Base-by-base conservation (phyloP, 2,329 filamentous ascomycete species). In the Aspergillus alliaceus region DNA sequence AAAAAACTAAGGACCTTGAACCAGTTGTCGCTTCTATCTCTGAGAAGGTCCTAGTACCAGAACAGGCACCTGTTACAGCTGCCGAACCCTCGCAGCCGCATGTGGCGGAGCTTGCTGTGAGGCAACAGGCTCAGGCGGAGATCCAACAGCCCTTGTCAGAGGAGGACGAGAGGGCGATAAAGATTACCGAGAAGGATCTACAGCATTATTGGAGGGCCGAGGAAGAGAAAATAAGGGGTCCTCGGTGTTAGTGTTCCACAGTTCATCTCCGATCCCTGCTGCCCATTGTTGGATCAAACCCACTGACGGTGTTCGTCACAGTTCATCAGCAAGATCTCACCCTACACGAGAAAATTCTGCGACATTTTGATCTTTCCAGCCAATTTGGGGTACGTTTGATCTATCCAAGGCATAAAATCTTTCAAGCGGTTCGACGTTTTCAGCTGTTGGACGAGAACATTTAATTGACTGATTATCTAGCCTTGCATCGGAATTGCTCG, bases 281-380 rank as follows among this genome's bases (percentile, higher is more conserved):
- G 15, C 24, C 8, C 3, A 11, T 18, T 44, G 22, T 15, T 27
- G 40, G 7, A 14, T 11, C 40, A 44, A 22, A 22, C 27, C 37
- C 6, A 39, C 37, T 56, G 27, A 56, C 51, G 18, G n/a, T 22
- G 6, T 24, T 3, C 47, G 24, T 27, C 50, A 57, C 34, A 79
- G 86, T 96, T 34, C 95, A 98, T 69, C 91, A 96, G 75, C 75
- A 88, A 66, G 87, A 82, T 2, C 71, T 98, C 64, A 83, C 80
- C 11, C 64, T 90, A 46, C 82, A 89, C 55, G 93, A 98, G 81
- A 96, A 93, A 80, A 86, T 98, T 25, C 75, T 98, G 67, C 82
- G 93, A 61, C 90, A 96, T 72, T 99, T 95, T 76, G 95, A 99
- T 72, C 89, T 96, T 64, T 95, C 88, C 69, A 90, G 85, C 59